Evolutionary conservation across 768 basidiomycete species (phyloP).

Genomic region (Chalciporus chontae): DNA sequence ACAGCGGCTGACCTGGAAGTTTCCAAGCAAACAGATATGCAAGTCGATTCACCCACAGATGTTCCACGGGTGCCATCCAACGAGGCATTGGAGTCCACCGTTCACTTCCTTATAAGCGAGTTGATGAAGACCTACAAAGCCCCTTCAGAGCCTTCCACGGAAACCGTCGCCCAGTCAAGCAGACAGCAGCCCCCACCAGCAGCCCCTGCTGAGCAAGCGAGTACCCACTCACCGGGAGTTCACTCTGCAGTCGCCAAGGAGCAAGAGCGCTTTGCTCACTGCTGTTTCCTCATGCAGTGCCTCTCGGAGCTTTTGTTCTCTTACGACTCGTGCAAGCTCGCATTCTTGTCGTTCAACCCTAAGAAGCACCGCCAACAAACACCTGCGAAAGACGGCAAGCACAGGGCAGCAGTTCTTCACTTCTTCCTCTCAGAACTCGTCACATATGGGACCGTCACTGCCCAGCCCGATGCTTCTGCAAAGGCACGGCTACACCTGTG

Average conservation of each 20-base stretch:
- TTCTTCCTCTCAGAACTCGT: slow-evolving; percentile 84
- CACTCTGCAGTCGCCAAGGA: slow-evolving; percentile 14
- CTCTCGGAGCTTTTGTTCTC: slow-evolving; percentile 91
- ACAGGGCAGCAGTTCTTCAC: slow-evolving; percentile 63
- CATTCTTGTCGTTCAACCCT: slow-evolving; percentile 76
- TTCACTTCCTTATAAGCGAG: slow-evolving; percentile 73
- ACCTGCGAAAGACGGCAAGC: slow-evolving; percentile 67
- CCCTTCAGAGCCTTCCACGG: slow-evolving; percentile 33
- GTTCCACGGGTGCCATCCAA: slow-evolving; percentile 25
- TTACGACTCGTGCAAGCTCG: slow-evolving; percentile 86
- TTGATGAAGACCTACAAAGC: slow-evolving; percentile 58
- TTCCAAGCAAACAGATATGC: slow-evolving; percentile 48
- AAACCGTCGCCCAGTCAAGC: slow-evolving; percentile 9
- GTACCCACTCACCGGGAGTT: slow-evolving; percentile 11
- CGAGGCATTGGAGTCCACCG: slow-evolving; percentile 53
- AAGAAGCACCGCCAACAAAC: slow-evolving; percentile 55
- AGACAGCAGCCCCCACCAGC: slow-evolving; percentile 13
- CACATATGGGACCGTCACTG: slow-evolving; percentile 68
- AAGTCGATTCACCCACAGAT: slow-evolving; percentile 43
- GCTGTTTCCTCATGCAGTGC: slow-evolving; percentile 86
- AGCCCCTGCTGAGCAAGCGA: slow-evolving; percentile 12
- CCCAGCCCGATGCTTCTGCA: slow-evolving; percentile 52
- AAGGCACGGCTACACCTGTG: slow-evolving; percentile 61
- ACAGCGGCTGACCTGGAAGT: slow-evolving; percentile 9
- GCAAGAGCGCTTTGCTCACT: slow-evolving; percentile 45